Percentiles rank a stretch among this genome's conserved stretches.
Conservation (phyloP, 768 basidiomycete genomes). For the Floccularia luteovirens region DNA sequence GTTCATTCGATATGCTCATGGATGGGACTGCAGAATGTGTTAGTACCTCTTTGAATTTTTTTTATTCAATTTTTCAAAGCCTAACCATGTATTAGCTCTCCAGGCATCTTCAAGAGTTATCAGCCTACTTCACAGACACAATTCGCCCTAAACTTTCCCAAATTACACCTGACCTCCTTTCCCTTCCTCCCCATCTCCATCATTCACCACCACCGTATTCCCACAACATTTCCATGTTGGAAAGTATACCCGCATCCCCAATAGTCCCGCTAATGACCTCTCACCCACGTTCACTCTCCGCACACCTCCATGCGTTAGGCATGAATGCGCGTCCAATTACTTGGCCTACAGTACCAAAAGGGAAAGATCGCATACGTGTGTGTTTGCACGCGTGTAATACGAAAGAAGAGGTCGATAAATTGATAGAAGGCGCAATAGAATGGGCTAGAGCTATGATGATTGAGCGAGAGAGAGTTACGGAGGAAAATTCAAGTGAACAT, state of each 20-base stretch:
- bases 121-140: conserved; percentile 28
- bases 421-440: conserved; percentile 41
- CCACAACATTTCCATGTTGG: too few relatives aligned
- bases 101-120: conserved; percentile 34
- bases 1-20: conserved; percentile 73
- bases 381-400: conserved; percentile 82
- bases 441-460: conserved; percentile 37
- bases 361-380: conserved; percentile 78
- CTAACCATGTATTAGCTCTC: conserved; percentile 15
- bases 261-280: conserved; percentile 83
- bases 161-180: conserved; percentile 27
- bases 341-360: conserved; percentile 87
- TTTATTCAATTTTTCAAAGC: not conserved
- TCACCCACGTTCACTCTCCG: conserved; percentile 68
- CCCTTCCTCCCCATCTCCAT: conserved; percentile 31
- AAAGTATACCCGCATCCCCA: conserved; percentile 39
- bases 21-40: conserved; percentile 60
- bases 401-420: conserved; percentile 46
- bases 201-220: conserved; percentile 14
- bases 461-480: conserved; percentile 5
- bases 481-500: not conserved
- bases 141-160: conserved; percentile 20
- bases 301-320: conserved; percentile 45
- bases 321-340: conserved; percentile 73
- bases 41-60: conserved; percentile 11